These are phyloP conservation scores for Phialocephala subalpina DNA, from an alignment of 2,329 filamentous ascomycete species.

Conservation along the genomic window DNA sequence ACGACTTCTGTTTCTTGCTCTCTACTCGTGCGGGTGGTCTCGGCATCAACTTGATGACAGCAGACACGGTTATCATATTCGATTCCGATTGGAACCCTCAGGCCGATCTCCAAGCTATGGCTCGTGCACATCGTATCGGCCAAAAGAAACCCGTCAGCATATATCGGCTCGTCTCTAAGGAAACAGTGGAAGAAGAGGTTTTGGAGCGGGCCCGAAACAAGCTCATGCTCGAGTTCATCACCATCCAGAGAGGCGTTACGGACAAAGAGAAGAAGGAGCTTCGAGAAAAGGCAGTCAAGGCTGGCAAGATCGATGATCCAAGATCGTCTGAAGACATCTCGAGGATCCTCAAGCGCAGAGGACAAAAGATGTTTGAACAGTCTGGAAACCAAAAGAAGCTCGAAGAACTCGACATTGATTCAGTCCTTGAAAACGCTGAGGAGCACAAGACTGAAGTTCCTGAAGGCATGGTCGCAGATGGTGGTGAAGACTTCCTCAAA, in stretches of 20 bases:
- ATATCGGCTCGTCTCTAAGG: conserved; percentile 95
- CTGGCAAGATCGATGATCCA: conserved; percentile 80
- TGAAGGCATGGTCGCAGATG: conserved; percentile 92
- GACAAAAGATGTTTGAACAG: conserved; percentile 99
- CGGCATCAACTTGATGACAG: conserved; percentile 99
- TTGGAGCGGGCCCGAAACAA: conserved; percentile 97
- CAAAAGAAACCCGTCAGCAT: conserved; percentile 97
- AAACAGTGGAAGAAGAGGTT: conserved; percentile 98
- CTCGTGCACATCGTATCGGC: conserved; percentile 95
- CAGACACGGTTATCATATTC: conserved; percentile 96
- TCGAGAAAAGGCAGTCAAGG: conserved; percentile 78
- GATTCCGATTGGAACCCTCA: conserved; percentile 99
- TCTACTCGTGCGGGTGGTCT: conserved; percentile 95
- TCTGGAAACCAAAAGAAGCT: conserved; percentile 95
- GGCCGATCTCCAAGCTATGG: conserved; percentile 98
- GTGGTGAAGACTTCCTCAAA: conserved; percentile 94
- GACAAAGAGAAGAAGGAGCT: conserved; percentile 88
- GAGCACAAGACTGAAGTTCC: conserved; percentile 96
- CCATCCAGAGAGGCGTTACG: conserved; percentile 95
- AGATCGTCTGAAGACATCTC: conserved; percentile 95
- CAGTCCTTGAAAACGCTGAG: conserved; percentile 95
- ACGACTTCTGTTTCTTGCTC: conserved; percentile 94
- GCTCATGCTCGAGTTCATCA: conserved; percentile 95
- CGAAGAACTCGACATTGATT: conserved; percentile 97
- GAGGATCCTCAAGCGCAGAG: conserved; percentile 93